These are phyloP conservation scores for Yamadazyma takamatsuzukensis DNA, from an alignment of 805 yeast species.

Conservation along the genomic window DNA sequence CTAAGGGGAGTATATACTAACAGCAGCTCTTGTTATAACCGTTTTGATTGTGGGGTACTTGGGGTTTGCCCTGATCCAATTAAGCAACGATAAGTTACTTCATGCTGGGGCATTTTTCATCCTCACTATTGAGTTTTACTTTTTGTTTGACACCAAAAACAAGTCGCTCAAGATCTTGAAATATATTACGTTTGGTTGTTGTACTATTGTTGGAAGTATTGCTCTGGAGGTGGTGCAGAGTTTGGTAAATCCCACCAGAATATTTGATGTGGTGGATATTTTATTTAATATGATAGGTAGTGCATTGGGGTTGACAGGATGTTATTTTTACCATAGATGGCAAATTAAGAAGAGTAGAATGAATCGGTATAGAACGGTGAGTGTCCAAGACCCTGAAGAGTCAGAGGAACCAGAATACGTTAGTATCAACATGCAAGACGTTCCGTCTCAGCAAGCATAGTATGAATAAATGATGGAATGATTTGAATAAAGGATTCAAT, in stretches of 20 bases:
- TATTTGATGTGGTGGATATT: slow-evolving; percentile 50
- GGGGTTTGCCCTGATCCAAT: slow-evolving; percentile 48
- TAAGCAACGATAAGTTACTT: slow-evolving; percentile 48
- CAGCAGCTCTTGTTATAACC: slow-evolving; percentile 21
- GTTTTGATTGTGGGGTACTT: slow-evolving; percentile 36
- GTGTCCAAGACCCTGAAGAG: background rate
- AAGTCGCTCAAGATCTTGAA: slow-evolving; percentile 26
- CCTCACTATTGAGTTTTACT: slow-evolving; percentile 48
- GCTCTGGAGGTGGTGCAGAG: slow-evolving; percentile 52
- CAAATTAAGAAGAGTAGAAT: background rate
- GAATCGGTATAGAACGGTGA: background rate
- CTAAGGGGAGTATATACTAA: slow-evolving; percentile 5
- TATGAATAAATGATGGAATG: too few species aligned
- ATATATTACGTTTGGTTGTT: slow-evolving; percentile 34
- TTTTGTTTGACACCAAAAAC: slow-evolving; percentile 34
- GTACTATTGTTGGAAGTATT: slow-evolving; percentile 46
- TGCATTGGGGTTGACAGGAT: slow-evolving; percentile 18
- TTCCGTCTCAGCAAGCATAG: too few species aligned
- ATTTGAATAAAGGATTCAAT: too few species aligned
- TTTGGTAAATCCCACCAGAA: slow-evolving; percentile 40
- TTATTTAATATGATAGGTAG: slow-evolving; percentile 30
- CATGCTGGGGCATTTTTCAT: slow-evolving; percentile 47
- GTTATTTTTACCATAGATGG: background rate
- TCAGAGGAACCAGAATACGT: slow-evolving; percentile 5
- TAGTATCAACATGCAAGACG: slow-evolving; percentile 9